phyloP scores from a whole-genome alignment of 257 asterid species.

The Perilla frutescens region DNA sequence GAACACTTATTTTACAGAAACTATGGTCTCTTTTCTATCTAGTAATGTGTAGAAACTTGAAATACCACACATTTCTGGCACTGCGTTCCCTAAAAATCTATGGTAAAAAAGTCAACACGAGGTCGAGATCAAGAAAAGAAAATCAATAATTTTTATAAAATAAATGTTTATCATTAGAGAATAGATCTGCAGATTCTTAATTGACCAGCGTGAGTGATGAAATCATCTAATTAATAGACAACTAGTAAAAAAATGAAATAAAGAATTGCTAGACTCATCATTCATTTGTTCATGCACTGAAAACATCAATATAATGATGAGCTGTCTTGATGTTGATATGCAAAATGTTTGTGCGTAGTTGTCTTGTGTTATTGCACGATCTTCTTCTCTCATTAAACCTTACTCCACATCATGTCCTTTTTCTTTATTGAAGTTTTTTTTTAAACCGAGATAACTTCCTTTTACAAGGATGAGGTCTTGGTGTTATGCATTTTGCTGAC shows the following conservation, averaged over 20 bases:
- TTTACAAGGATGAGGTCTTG: no score
- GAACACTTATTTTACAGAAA: no score
- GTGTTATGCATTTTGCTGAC: conserved; percentile 12
- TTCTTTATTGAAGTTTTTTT: neutral
- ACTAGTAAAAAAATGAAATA: neutral
- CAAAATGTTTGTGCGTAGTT: conserved; percentile 15
- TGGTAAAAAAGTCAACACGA: no score
- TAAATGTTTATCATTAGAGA: neutral
- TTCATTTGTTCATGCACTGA: neutral
- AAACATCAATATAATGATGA: conserved; percentile 34
- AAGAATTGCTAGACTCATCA: conserved; percentile 29
- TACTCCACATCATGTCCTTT: conserved; percentile 15
- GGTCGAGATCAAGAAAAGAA: no score
- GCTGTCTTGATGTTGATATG: conserved; percentile 57
- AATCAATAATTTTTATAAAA: no score
- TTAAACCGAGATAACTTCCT: neutral
- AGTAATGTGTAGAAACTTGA: no score
- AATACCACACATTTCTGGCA: no score
- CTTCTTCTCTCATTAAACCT: conserved; percentile 10
- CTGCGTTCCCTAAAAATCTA: no score
- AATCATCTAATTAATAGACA: conserved; percentile 10
- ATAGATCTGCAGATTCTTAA: neutral
- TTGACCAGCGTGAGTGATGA: conserved; percentile 19
- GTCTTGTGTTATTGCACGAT: conserved; percentile 35
- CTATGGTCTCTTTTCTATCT: no score